Evolutionary conservation across 371 early-diverging fungal genomes (phyloP).

Genomic region (Nosema muscidifuracis): DNA sequence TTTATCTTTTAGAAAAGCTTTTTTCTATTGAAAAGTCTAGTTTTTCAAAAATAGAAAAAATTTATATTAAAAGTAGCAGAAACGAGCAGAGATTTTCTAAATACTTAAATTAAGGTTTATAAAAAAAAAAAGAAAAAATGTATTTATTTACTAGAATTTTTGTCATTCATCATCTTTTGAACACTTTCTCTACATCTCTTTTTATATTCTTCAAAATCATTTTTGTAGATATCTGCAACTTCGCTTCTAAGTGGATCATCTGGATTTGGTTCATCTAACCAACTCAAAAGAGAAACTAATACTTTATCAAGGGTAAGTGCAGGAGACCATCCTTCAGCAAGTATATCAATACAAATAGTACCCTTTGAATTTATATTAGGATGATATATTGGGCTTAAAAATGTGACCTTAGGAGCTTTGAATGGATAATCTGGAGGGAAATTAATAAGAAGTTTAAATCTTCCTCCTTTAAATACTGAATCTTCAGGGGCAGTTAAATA

Average conservation of each 20-base stretch:
- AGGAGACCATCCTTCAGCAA: conserved; percentile 96
- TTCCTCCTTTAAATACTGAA: conserved; percentile 80
- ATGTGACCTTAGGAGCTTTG: conserved; percentile 93
- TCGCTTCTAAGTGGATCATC: conserved; percentile 88
- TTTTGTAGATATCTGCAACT: conserved; percentile 88
- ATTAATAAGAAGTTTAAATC: conserved; percentile 90
- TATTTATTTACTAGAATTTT: conserved; percentile 8
- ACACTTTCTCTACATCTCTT: conserved; percentile 58
- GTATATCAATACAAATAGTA: conserved; percentile 89
- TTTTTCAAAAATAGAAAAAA: not conserved
- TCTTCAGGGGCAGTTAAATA: conserved; percentile 71
- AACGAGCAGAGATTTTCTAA: too few species aligned
- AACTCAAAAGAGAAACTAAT: conserved; percentile 82
- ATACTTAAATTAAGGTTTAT: too few species aligned
- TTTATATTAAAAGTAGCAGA: not conserved
- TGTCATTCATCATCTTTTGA: conserved; percentile 47
- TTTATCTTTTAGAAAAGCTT: conserved; percentile 8
- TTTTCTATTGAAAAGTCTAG: not conserved
- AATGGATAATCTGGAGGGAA: conserved; percentile 97
- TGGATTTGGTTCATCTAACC: conserved; percentile 95
- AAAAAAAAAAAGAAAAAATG: too few species aligned
- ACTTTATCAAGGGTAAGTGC: conserved; percentile 91
- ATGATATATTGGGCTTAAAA: conserved; percentile 91
- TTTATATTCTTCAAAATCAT: conserved; percentile 67
- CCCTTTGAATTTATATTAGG: conserved; percentile 97